Base-by-base conservation (phyloP, 2,329 filamentous ascomycete genomes). In the Coleophoma crateriformis region DNA sequence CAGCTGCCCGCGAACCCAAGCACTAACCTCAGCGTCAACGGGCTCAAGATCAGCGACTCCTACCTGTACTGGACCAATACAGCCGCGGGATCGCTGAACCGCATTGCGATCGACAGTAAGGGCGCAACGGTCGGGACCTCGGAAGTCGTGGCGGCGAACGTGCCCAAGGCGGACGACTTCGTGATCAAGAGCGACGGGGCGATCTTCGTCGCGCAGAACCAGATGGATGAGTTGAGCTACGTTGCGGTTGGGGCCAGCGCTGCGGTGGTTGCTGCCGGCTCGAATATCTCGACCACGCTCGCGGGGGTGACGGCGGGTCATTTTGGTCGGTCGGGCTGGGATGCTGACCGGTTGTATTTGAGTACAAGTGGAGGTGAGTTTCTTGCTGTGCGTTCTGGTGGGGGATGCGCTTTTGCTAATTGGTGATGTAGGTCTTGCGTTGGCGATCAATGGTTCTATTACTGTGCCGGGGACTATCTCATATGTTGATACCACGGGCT, bases 21-120 rank as follows among this genome's bases (percentile, higher is more conserved):
- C 8, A 50, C 57, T 4, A 50, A 51, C n/a, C 50, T 57, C 8
- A 61, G 53, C 3, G 53, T 58, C 33, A 59, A 64, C 32, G 63
- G 63, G 7, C 33, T 66, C 22, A 55, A 64, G 56, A 55, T 66
- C 32, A 50, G 49, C 1, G 47, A 52, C 7, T 35, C 41, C 11
- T 49, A 48, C 22, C 56, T 64, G 3, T 65, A 63, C 52, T 64
- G 56, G 46, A 56, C 60, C 32, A 64, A 65, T 27, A 51, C 56
- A 12, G 58, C 54, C 13, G 45, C 55, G 3, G 58, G 54, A 1
- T 55, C 47, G 14, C 50, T 64, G 2, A 56, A 56, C 40, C 53
- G 46, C 8, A 51, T 64, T 32, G 40, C 37, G 4, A 57, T 63
- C 37, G 32, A 51, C 42, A 11, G n/a, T 1, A 32, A 50, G 7